Percentiles rank a stretch among this genome's conserved stretches.
Evolutionary conservation across 306 rosid genomes (phyloP).

Genomic region (Sechiopsis laciniata): DNA sequence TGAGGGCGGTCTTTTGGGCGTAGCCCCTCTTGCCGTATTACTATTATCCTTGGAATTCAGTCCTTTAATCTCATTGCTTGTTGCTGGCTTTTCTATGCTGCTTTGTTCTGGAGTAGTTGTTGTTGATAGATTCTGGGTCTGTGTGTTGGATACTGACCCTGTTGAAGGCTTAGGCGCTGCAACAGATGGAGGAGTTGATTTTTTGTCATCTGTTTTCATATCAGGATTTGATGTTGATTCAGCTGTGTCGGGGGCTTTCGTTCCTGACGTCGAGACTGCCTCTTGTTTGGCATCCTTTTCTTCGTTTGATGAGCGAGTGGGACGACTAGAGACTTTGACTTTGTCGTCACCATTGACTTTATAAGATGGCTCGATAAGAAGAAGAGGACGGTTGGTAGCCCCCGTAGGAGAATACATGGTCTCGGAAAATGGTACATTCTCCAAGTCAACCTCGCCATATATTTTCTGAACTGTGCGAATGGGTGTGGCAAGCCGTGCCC

Average conservation of each 20-base stretch:
- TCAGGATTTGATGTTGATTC: constrained; percentile 21
- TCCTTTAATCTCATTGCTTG: constrained; percentile 41
- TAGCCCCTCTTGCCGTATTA: constrained; percentile 22
- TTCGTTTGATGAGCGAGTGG: constrained; percentile 40
- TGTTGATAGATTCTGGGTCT: constrained; percentile 26
- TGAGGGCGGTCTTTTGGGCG: constrained; percentile 33
- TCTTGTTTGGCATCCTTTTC: constrained; percentile 58
- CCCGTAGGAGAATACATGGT: constrained; percentile 51
- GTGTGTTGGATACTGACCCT: constrained; percentile 38
- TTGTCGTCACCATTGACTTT: constrained; percentile 75
- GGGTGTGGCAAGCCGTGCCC: constrained; percentile 90
- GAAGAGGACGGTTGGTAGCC: constrained; percentile 48
- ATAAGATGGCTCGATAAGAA: constrained; percentile 72
- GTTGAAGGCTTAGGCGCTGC: constrained; percentile 34
- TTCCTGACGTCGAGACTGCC: constrained; percentile 36
- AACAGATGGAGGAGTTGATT: constrained; percentile 32
- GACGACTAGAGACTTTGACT: constrained; percentile 48
- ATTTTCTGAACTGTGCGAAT: constrained; percentile 93
- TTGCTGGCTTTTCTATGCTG: constrained; percentile 36
- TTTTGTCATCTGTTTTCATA: constrained; percentile 41
- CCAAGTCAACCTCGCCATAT: constrained; percentile 62
- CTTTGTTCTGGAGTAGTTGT: constrained; percentile 34
- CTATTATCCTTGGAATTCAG: constrained; percentile 32
- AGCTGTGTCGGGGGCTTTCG: constrained; percentile 23
- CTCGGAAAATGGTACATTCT: constrained; percentile 70